Evolutionary conservation across 2,329 filamentous ascomycete genomes (phyloP), one percentile per base, ranked within the genome.

Genomic region (Xylaria sp.): DNA sequence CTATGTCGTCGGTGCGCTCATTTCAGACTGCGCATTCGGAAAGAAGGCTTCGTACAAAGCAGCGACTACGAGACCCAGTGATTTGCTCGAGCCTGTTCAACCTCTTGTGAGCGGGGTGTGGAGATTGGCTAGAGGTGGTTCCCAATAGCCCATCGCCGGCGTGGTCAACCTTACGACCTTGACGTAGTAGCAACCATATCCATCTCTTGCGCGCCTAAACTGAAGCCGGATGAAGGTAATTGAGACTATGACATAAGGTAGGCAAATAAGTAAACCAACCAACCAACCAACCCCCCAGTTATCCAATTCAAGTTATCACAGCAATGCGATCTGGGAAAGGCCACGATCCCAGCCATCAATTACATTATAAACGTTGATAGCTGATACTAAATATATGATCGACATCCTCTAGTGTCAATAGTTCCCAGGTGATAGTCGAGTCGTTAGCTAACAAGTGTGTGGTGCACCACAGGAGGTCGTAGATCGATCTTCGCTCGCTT

Each of bases 401-500:
- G 54, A 20, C 20, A 44, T 6, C 15, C 12, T 5, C 37, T 28
- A 56, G 41, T n/a, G 41, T 46, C 18, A 46, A 46, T 46, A 46
- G 41, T n/a, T 54, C 15, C 25, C 25, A 54, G 3, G 25, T 34
- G 51, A 54, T 54, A 13, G 28, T 12, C 25, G 13, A 32, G 13
- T 34, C 1, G 32, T 3, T 34, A 18, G 15, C 6, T 18, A 34
- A n/a, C 15, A n/a, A 9, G 28, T 32, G 7, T 32, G 50, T 52
- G 7, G 3, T n/a, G 25, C 3, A n/a, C 8, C 25, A 58, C 6
- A 12, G 3, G 9, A 46, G 46, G n/a, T 32, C 69, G 63, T 63
- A 34, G 34, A 52, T 59, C 62, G 46, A 59, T 46, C 34, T 46
- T 59, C 34, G 3, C 37, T 54, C 55, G 63, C 48, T 37, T 54